Evolutionary conservation across 768 basidiomycete genomes (phyloP).

Genomic region (Rhodotorula taiwanensis): DNA sequence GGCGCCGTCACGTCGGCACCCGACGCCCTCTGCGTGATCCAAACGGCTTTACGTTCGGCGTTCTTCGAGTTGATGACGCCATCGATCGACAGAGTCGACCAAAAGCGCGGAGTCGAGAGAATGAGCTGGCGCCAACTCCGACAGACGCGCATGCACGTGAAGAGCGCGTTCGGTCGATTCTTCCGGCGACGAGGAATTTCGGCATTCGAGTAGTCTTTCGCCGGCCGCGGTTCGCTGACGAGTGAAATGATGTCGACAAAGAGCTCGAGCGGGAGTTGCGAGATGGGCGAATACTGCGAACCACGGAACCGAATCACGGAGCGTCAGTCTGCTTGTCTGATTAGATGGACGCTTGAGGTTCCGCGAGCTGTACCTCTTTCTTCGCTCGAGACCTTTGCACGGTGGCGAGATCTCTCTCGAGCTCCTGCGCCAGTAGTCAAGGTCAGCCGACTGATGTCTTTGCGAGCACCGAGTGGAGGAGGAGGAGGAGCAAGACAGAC

Average conservation of each 20-base stretch:
- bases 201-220: background rate
- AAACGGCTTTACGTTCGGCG: constrained; percentile 11
- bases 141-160: constrained; percentile 19
- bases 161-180: constrained; percentile 1
- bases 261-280: constrained; percentile 45
- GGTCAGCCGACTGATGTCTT: too few species aligned
- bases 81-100: constrained; percentile 16
- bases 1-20: too few species aligned
- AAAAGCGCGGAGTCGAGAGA: constrained; percentile 14
- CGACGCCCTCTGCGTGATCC: too few species aligned
- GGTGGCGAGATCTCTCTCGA: background rate
- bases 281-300: constrained; percentile 25
- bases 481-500: background rate
- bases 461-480: too few species aligned
- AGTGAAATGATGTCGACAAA: constrained; percentile 58
- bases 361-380: constrained; percentile 1
- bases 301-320: background rate
- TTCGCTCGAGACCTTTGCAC: background rate
- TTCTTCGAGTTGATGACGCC: constrained; percentile 23
- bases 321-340: background rate
- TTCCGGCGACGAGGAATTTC: background rate
- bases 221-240: constrained; percentile 37
- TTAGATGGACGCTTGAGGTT: background rate
- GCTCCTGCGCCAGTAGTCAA: too few species aligned
- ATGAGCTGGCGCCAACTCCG: constrained; percentile 16